These are phyloP conservation scores for Acer campestre DNA, from an alignment of 345 rosid species.

Conservation along the genomic window DNA sequence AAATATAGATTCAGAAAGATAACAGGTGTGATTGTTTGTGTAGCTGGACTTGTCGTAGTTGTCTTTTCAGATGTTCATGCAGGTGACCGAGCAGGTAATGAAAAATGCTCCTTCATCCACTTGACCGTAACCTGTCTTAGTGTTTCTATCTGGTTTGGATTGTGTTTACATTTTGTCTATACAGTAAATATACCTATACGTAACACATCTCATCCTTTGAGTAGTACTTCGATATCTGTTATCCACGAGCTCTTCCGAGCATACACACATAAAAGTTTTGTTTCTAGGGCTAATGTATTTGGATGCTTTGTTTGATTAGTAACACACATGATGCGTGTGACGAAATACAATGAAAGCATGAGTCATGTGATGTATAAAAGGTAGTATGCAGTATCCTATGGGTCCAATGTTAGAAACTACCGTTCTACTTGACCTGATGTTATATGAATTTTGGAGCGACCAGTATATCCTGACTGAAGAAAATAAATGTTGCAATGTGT, in stretches of 20 bases:
- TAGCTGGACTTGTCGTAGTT: slow-evolving; percentile 76
- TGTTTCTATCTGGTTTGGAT: neutral
- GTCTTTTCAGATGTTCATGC: slow-evolving; percentile 95
- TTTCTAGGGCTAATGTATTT: neutral
- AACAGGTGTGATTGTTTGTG: slow-evolving; percentile 74
- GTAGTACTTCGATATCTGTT: neutral
- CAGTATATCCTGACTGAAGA: neutral
- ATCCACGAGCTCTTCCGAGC: neutral
- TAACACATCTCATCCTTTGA: neutral
- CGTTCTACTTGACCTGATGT: neutral
- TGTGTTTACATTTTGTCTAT: neutral
- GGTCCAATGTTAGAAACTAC: neutral
- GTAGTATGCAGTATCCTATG: neutral
- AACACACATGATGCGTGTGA: neutral
- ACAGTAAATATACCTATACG: neutral
- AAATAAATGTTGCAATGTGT: neutral
- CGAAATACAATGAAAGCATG: neutral
- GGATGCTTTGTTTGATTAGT: neutral
- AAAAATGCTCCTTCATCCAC: neutral
- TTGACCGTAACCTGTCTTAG: slow-evolving; percentile 4
- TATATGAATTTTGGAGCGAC: neutral
- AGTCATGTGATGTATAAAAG: neutral
- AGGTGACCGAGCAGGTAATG: slow-evolving; percentile 66
- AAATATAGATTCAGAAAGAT: slow-evolving; percentile 79
- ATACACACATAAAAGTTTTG: neutral